These are phyloP conservation scores for Mortierella sp. DNA, from an alignment of 371 early-diverging fungal species.

Conservation along the genomic window DNA sequence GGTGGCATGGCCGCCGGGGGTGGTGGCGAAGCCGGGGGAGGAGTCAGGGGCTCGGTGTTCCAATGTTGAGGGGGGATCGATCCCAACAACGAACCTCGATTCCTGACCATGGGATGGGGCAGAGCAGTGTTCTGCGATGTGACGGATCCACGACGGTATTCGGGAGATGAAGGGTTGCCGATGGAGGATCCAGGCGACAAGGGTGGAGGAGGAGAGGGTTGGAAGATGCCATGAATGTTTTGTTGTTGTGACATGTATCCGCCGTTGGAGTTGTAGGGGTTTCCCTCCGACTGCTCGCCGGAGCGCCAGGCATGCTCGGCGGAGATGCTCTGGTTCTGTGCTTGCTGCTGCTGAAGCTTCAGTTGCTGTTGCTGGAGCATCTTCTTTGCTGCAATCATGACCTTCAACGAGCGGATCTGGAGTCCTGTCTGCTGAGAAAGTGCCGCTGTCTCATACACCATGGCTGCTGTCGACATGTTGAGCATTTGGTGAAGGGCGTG, in stretches of 20 bases:
- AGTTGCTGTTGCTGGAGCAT: constrained; percentile 70
- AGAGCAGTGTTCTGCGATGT: constrained; percentile 40
- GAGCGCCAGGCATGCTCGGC: constrained; percentile 59
- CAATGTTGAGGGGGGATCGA: constrained; percentile 44
- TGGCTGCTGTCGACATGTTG: constrained; percentile 75
- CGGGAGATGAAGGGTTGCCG: constrained; percentile 27
- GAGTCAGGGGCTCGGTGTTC: constrained; percentile 56
- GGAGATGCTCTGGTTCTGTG: constrained; percentile 48
- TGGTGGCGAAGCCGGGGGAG: constrained; percentile 54
- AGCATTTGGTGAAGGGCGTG: constrained; percentile 79
- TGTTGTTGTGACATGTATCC: constrained; percentile 56
- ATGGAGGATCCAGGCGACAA: constrained; percentile 31
- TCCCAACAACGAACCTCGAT: constrained; percentile 41
- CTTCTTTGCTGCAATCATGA: constrained; percentile 73
- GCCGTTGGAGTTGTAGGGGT: constrained; percentile 15
- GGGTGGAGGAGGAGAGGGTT: constrained; percentile 53
- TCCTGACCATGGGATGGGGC: constrained; percentile 56
- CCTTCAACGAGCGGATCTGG: constrained; percentile 73
- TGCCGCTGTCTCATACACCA: constrained; percentile 77
- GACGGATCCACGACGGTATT: constrained; percentile 41
- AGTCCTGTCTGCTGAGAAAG: constrained; percentile 70
- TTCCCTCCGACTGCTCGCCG: constrained; percentile 25
- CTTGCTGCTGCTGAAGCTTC: constrained; percentile 59
- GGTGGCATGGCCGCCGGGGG: constrained; percentile 29
- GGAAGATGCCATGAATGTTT: constrained; percentile 48